Conservation (phyloP, 73 alveolate genomes). For the Tetrahymena borealis region DNA sequence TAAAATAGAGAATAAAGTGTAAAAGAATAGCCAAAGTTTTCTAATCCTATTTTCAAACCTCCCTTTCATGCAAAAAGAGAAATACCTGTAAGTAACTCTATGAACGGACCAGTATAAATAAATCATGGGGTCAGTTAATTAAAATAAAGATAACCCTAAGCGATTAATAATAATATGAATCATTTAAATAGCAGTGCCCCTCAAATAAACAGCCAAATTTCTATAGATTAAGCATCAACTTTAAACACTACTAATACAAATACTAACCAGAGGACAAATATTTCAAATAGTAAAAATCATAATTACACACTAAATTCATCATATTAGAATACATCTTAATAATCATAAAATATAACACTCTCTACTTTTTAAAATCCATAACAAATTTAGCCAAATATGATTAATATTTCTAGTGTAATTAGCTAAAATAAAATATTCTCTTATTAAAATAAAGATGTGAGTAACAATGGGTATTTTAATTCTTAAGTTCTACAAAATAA, state of each 20-base stretch:
- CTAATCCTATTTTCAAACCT: background rate
- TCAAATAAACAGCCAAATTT: too few species aligned
- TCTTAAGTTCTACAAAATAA: background rate
- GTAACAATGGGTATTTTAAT: background rate
- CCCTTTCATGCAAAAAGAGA: background rate
- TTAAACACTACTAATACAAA: too few species aligned
- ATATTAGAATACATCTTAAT: too few species aligned
- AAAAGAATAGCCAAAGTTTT: background rate
- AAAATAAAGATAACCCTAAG: too few species aligned
- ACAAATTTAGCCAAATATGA: background rate
- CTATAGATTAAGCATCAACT: too few species aligned
- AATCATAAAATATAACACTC: too few species aligned
- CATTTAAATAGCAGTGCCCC: too few species aligned
- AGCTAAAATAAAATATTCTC: background rate
- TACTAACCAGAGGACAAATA: too few species aligned
- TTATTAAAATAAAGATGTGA: background rate
- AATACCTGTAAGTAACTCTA: background rate
- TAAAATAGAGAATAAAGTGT: background rate
- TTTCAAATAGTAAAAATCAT: too few species aligned
- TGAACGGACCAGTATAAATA: background rate
- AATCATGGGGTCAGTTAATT: background rate
- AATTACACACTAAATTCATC: too few species aligned
- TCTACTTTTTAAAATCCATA: background rate
- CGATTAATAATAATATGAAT: too few species aligned
- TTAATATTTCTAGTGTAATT: background rate